Conservation (phyloP, 768 basidiomycete genomes). For the Rhodosporidiobolus odoratus region DNA sequence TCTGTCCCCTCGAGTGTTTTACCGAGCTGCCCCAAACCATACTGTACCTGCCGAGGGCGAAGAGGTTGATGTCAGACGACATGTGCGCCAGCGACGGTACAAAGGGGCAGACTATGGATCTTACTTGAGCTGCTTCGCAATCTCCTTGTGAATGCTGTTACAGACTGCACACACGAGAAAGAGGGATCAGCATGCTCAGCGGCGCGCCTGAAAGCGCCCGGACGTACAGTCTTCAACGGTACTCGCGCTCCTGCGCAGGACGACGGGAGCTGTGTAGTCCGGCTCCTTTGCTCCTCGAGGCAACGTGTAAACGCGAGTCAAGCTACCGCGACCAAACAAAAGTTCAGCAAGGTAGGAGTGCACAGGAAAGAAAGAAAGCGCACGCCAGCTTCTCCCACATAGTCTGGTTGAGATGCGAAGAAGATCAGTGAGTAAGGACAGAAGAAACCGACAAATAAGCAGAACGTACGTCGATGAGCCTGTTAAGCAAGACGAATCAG, state of each 20-base stretch:
- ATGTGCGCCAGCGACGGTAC: background rate
- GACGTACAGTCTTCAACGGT: conserved; percentile 55
- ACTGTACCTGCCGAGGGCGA: background rate
- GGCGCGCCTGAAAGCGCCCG: background rate
- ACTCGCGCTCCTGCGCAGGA: conserved; percentile 53
- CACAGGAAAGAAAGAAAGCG: background rate
- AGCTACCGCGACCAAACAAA: conserved; percentile 47
- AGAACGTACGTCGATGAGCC: background rate
- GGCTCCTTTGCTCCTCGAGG: conserved; percentile 76
- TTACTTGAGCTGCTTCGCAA: conserved; percentile 97
- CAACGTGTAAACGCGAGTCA: conserved; percentile 91
- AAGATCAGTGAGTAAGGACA: background rate
- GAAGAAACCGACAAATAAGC: background rate
- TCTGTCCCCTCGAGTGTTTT: conserved; percentile 95
- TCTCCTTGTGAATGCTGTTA: conserved; percentile 81
- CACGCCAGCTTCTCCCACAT: background rate
- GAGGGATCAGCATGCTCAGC: background rate
- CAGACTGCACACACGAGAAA: conserved; percentile 61
- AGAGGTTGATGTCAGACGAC: no score
- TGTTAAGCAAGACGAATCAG: background rate
- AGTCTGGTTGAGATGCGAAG: background rate
- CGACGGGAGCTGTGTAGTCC: conserved; percentile 86
- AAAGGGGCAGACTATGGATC: conserved; percentile 51
- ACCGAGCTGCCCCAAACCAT: conserved; percentile 85
- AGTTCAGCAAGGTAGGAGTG: background rate